Percentiles rank a stretch among this genome's conserved stretches.
phyloP scores from a whole-genome alignment of 305 asterid genomes.

The Andrographis paniculata region DNA sequence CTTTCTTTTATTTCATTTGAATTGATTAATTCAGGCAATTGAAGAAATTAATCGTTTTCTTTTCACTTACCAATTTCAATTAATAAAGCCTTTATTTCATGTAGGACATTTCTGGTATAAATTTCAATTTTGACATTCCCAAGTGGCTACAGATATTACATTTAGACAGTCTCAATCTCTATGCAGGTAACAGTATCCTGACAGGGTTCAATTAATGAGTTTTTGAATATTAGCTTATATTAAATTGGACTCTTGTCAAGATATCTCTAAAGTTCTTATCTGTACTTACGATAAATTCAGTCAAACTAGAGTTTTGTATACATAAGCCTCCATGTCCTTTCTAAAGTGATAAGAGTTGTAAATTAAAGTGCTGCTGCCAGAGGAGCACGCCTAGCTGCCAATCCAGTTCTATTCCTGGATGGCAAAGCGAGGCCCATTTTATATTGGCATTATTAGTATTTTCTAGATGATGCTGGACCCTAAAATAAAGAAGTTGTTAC shows the following conservation, averaged over 20 bases:
- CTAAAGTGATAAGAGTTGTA: too few relatives aligned
- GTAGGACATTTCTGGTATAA: constrained; percentile 94
- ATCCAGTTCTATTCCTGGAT: too few relatives aligned
- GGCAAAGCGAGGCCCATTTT: too few relatives aligned
- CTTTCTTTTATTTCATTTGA: constrained; percentile 17
- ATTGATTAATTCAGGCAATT: constrained; percentile 7
- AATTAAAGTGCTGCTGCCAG: too few relatives aligned
- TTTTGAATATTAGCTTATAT: not conserved
- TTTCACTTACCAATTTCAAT: constrained; percentile 1
- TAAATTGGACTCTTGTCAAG: not conserved
- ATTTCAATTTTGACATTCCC: constrained; percentile 80
- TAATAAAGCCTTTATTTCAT: constrained; percentile 12
- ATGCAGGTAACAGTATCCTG: constrained; percentile 50
- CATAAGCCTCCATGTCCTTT: too few relatives aligned
- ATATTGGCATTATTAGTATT: too few relatives aligned
- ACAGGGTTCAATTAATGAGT: constrained; percentile 2
- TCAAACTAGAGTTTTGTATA: too few relatives aligned
- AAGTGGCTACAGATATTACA: constrained; percentile 71
- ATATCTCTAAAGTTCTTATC: not conserved
- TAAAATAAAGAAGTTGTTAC: too few relatives aligned
- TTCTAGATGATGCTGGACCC: too few relatives aligned
- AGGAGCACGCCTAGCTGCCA: too few relatives aligned
- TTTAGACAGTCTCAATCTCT: constrained; percentile 71
- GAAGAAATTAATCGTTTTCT: constrained; percentile 3
- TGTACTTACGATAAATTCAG: not conserved